phyloP scores from a whole-genome alignment of 352 stramenopile genomes.

The Phytophthora idaei region DNA sequence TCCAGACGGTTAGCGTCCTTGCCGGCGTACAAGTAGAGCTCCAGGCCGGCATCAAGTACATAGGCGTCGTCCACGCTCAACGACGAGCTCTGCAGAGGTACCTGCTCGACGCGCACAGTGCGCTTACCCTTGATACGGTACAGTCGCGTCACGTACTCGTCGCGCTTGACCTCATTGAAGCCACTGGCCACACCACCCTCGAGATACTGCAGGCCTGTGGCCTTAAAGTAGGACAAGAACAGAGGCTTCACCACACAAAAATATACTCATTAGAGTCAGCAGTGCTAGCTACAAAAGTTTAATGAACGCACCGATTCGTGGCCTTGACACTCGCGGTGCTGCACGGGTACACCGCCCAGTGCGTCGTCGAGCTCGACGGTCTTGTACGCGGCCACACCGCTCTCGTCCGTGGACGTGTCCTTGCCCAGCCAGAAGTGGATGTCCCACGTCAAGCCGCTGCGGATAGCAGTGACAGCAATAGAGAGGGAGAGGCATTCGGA shows the following conservation, averaged over 20 bases:
- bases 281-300: background rate
- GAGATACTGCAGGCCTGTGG: constrained; percentile 90
- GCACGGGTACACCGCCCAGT: constrained; percentile 89
- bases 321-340: constrained; percentile 91
- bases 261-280: background rate
- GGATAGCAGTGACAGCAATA: background rate
- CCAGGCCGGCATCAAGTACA: constrained; percentile 92
- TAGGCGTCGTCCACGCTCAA: constrained; percentile 95
- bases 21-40: constrained; percentile 91
- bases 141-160: constrained; percentile 85
- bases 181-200: constrained; percentile 93
- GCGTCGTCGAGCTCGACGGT: constrained; percentile 96
- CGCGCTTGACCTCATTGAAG: constrained; percentile 92
- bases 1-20: constrained; percentile 86
- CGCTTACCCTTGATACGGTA: constrained; percentile 93
- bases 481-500: background rate
- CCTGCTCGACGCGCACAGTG: constrained; percentile 87
- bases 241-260: constrained; percentile 50
- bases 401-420: constrained; percentile 92
- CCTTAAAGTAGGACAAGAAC: constrained; percentile 96
- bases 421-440: constrained; percentile 97
- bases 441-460: constrained; percentile 80
- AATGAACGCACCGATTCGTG: constrained; percentile 62
- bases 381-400: constrained; percentile 96
- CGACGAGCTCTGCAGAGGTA: constrained; percentile 78